These are phyloP conservation scores for Dendrocalamus sinicus DNA, from an alignment of 176 grass and related monocot species.

Conservation along the genomic window DNA sequence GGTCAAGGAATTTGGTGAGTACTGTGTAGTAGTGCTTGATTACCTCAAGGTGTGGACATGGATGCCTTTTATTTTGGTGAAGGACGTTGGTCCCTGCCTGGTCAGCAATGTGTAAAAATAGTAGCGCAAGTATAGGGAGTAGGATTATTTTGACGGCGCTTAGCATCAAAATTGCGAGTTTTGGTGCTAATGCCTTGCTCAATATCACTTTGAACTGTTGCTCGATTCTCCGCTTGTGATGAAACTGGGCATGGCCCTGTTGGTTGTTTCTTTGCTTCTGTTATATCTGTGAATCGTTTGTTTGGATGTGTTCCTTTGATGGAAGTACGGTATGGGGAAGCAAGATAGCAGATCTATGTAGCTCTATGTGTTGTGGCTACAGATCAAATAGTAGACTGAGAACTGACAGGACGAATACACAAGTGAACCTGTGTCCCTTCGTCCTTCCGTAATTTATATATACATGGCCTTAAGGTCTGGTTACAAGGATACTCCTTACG, in stretches of 20 bases:
- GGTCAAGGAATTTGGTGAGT: slow-evolving; percentile 17
- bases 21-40: slow-evolving; percentile 1
- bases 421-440: too few relatives aligned
- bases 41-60: slow-evolving; percentile 32
- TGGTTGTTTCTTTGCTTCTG: neutral
- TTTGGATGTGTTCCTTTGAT: neutral
- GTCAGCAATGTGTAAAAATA: slow-evolving; percentile 3
- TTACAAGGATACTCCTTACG: too few relatives aligned
- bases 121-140: neutral
- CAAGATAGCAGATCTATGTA: too few relatives aligned
- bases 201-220: neutral
- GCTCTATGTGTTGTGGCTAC: too few relatives aligned
- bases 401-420: too few relatives aligned
- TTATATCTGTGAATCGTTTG: neutral
- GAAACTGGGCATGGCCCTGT: too few relatives aligned
- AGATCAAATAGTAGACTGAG: too few relatives aligned
- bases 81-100: neutral
- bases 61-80: neutral
- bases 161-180: neutral
- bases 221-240: neutral
- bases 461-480: too few relatives aligned
- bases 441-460: too few relatives aligned
- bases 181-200: neutral
- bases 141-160: neutral
- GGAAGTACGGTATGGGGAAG: neutral